A percentile compares a stretch with the other conserved stretches of the same genome.
phyloP scores from a whole-genome alignment of 2,329 filamentous ascomycete genomes.

The Aureobasidium leucospermi region DNA sequence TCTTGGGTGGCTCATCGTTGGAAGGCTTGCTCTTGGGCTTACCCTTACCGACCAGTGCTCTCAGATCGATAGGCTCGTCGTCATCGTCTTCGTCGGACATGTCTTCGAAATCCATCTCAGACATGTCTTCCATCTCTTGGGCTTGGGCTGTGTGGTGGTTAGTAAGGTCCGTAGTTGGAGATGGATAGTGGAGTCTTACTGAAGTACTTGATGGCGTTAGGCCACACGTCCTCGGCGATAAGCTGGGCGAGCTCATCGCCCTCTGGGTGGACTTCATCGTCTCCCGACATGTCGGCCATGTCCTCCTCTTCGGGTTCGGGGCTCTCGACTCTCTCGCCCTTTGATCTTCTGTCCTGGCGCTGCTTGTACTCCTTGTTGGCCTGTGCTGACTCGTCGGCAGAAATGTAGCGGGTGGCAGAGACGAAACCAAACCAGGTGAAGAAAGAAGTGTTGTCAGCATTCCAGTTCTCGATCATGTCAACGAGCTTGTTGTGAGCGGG shows the following conservation, averaged over 20 bases:
- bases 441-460: constrained; percentile 56
- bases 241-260: constrained; percentile 76
- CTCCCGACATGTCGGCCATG: constrained; percentile 55
- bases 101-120: constrained; percentile 38
- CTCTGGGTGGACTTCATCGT: constrained; percentile 78
- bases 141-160: constrained; percentile 35
- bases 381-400: constrained; percentile 61
- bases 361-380: constrained; percentile 55
- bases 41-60: constrained; percentile 40
- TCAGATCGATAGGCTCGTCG: constrained; percentile 43
- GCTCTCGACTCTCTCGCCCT: constrained; percentile 34
- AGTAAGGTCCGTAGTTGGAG: not conserved
- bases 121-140: constrained; percentile 62
- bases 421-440: constrained; percentile 83
- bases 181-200: constrained; percentile 50
- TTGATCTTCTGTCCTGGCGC: constrained; percentile 42
- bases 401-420: constrained; percentile 56
- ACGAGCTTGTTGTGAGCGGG: constrained; percentile 49
- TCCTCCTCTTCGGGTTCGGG: constrained; percentile 50
- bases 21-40: constrained; percentile 24
- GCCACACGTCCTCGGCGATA: constrained; percentile 83
- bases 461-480: constrained; percentile 43
- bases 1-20: constrained; percentile 32
- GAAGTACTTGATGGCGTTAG: constrained; percentile 83
- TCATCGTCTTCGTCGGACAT: constrained; percentile 50